Evolutionary conservation across 2,329 filamentous ascomycete genomes (phyloP).

Genomic region (Dactylellina leptospora): DNA sequence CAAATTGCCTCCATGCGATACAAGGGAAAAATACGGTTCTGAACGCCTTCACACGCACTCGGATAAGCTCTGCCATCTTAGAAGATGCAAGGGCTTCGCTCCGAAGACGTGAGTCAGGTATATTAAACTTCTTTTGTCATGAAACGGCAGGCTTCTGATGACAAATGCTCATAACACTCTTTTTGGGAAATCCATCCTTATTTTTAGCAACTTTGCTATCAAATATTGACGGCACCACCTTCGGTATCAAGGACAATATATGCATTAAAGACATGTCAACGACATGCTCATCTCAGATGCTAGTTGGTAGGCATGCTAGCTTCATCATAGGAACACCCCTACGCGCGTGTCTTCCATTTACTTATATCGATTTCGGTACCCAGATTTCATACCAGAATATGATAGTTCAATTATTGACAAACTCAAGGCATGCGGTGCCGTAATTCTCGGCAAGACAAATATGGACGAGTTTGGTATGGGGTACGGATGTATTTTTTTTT

Average conservation of each 20-base stretch:
- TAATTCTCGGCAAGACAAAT: slow-evolving; percentile 81
- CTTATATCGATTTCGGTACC: slow-evolving; percentile 57
- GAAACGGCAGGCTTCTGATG: background rate
- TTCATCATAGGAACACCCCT: background rate
- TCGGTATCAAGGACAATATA: slow-evolving; percentile 82
- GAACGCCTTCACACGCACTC: slow-evolving; percentile 36
- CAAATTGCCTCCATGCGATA: slow-evolving; percentile 16
- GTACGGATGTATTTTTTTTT: no score
- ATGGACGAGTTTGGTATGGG: slow-evolving; percentile 98
- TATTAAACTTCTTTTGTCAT: background rate
- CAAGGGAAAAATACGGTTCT: slow-evolving; percentile 13
- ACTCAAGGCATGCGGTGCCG: slow-evolving; percentile 70
- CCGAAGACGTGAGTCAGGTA: background rate
- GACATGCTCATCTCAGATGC: slow-evolving; percentile 81
- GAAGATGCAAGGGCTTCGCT: background rate
- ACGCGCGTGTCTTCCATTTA: background rate
- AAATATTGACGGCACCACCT: slow-evolving; percentile 62
- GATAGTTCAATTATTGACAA: slow-evolving; percentile 80
- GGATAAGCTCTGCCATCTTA: background rate
- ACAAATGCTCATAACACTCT: background rate
- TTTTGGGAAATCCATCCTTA: background rate
- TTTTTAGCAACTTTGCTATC: background rate
- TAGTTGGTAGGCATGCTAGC: slow-evolving; percentile 60
- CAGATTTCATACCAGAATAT: slow-evolving; percentile 74
- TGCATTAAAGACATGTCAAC: slow-evolving; percentile 73